Percentiles rank a stretch among this genome's conserved stretches.
Conservation (phyloP, 495 filamentous ascomycete genomes). For the Penicilliopsis zonata region DNA sequence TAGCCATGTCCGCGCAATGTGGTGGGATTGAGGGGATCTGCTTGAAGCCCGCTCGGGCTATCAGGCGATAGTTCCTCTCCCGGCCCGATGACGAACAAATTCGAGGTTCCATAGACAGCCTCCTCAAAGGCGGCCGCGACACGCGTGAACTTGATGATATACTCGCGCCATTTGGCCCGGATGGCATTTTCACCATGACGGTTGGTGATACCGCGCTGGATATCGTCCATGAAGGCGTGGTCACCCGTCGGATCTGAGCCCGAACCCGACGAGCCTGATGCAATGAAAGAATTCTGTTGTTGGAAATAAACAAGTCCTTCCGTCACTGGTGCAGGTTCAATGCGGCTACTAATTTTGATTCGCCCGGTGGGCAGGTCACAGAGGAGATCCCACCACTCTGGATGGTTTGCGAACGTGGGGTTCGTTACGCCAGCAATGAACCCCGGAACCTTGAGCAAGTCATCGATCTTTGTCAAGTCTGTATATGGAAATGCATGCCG, state of each 20-base stretch:
- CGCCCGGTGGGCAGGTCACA: constrained; percentile 87
- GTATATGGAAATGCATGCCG: constrained; percentile 99
- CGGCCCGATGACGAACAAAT: constrained; percentile 75
- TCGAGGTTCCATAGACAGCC: constrained; percentile 79
- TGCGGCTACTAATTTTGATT: constrained; percentile 81
- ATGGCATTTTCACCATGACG: constrained; percentile 85
- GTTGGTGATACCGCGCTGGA: constrained; percentile 68
- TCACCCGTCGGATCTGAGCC: constrained; percentile 74
- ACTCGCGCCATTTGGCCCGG: constrained; percentile 79
- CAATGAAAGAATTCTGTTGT: constrained; percentile 54
- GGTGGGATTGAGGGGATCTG: constrained; percentile 40
- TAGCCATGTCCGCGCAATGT: constrained; percentile 75
- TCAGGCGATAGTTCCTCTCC: constrained; percentile 35
- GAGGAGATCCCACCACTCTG: constrained; percentile 96
- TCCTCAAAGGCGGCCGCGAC: constrained; percentile 93
- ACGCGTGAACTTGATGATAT: constrained; percentile 81
- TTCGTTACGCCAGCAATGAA: constrained; percentile 99
- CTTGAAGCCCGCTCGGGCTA: constrained; percentile 31
- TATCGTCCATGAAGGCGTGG: constrained; percentile 74
- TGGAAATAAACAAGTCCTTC: constrained; percentile 79
- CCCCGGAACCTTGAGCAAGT: constrained; percentile 86
- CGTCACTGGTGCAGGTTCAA: constrained; percentile 64
- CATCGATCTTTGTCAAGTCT: constrained; percentile 94
- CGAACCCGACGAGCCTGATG: constrained; percentile 28
- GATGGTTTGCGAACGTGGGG: constrained; percentile 86